Evolutionary conservation across 371 early-diverging fungal genomes (phyloP).

Genomic region (Mucor indicus): DNA sequence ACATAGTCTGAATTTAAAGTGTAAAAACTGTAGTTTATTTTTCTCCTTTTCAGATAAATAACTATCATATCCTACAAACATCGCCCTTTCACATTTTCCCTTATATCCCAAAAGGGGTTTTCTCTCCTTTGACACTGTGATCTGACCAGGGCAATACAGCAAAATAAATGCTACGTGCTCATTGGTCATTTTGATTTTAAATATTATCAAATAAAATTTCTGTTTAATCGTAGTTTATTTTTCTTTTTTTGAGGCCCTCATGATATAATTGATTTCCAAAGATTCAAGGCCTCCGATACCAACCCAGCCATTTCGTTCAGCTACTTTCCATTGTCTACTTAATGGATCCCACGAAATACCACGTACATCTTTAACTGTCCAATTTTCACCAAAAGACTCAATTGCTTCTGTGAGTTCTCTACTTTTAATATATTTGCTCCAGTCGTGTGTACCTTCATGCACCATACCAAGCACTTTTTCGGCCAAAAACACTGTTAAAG

Average conservation of each 20-base stretch:
- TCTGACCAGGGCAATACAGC: no score
- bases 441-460: conserved; percentile 86
- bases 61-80: no score
- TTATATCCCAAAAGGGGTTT: no score
- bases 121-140: no score
- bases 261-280: conserved; percentile 47
- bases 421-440: conserved; percentile 74
- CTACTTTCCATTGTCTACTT: conserved; percentile 34
- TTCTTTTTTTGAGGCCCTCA: conserved; percentile 32
- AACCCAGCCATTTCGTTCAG: conserved; percentile 28
- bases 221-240: not conserved
- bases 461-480: conserved; percentile 81
- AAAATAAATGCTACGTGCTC: no score
- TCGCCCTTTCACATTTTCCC: no score
- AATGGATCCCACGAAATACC: conserved; percentile 50
- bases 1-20: no score
- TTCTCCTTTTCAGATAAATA: no score
- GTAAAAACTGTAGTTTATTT: no score
- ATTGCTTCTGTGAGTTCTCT: conserved; percentile 21
- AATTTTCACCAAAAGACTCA: conserved; percentile 34
- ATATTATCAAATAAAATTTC: not conserved
- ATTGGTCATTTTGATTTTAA: no score
- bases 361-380: conserved; percentile 43
- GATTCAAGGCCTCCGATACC: conserved; percentile 35
- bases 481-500: conserved; percentile 82